Evolutionary conservation across 1,139 yeast genomes (phyloP).

Genomic region (Blastobotrys proliferans): DNA sequence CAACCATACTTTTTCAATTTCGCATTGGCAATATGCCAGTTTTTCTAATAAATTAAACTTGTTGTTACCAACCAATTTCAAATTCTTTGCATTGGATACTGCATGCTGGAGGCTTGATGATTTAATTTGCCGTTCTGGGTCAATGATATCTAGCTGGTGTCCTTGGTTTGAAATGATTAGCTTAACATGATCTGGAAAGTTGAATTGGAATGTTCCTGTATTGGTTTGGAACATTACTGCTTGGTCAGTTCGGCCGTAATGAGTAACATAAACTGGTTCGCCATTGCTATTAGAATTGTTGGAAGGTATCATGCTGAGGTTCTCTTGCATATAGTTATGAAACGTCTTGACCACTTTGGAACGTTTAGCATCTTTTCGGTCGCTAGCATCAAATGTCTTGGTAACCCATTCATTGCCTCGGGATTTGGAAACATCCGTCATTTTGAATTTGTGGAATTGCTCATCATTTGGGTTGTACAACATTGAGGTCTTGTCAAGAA

Average conservation of each 20-base stretch:
- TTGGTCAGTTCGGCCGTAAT: constrained; percentile 59
- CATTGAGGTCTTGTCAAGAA: constrained; percentile 23
- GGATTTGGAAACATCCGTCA: background rate
- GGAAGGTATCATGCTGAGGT: constrained; percentile 23
- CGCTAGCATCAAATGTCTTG: constrained; percentile 14
- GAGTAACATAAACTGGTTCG: constrained; percentile 65
- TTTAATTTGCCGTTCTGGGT: constrained; percentile 69
- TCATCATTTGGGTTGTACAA: constrained; percentile 20
- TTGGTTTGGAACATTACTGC: constrained; percentile 82
- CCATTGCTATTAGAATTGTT: background rate
- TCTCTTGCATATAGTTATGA: constrained; percentile 35
- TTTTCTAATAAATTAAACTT: constrained; percentile 15
- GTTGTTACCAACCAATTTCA: constrained; percentile 6
- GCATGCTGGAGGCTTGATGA: constrained; percentile 40
- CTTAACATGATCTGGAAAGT: constrained; percentile 92
- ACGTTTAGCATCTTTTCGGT: constrained; percentile 25
- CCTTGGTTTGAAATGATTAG: constrained; percentile 76
- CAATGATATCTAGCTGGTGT: constrained; percentile 71
- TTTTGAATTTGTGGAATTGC: constrained; percentile 2
- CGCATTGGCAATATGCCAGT: constrained; percentile 16
- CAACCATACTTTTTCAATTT: constrained; percentile 17
- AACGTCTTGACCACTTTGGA: constrained; percentile 31
- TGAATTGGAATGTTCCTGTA: constrained; percentile 89
- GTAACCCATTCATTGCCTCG: constrained; percentile 19
- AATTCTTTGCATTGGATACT: constrained; percentile 13